phyloP scores from a whole-genome alignment of 345 rosid species.

The Cardamine resedifolia region DNA sequence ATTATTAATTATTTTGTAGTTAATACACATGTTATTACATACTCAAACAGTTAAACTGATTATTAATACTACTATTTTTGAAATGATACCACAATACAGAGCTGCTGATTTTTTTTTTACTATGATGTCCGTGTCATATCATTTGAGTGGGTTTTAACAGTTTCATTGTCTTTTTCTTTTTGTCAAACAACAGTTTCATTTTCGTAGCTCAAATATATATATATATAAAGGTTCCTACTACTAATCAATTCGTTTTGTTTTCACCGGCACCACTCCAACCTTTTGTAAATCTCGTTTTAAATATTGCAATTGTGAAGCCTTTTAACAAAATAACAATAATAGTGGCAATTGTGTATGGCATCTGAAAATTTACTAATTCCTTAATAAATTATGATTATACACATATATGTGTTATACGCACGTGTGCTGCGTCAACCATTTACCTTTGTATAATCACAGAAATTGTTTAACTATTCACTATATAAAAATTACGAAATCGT shows the following conservation, averaged over 20 bases:
- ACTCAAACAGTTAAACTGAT: too few species aligned
- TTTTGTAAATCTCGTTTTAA: not conserved
- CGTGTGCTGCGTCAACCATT: not conserved
- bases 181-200: not conserved
- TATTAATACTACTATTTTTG: too few species aligned
- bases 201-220: not conserved
- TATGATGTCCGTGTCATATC: not conserved
- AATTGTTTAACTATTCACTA: not conserved
- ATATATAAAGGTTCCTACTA: not conserved
- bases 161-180: too few species aligned
- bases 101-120: not conserved
- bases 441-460: not conserved
- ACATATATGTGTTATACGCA: not conserved
- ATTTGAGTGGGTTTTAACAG: not conserved
- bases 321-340: not conserved
- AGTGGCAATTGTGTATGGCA: not conserved
- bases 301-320: not conserved
- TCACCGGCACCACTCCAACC: not conserved
- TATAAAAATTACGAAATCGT: not conserved
- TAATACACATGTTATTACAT: too few species aligned
- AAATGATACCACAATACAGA: not conserved
- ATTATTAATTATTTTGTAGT: too few species aligned
- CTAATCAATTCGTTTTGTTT: not conserved
- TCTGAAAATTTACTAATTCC: not conserved
- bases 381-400: not conserved